Percentiles rank a stretch among this genome's conserved stretches.
Evolutionary conservation across 345 rosid species (phyloP).

Genomic region (Trapa incisa): DNA sequence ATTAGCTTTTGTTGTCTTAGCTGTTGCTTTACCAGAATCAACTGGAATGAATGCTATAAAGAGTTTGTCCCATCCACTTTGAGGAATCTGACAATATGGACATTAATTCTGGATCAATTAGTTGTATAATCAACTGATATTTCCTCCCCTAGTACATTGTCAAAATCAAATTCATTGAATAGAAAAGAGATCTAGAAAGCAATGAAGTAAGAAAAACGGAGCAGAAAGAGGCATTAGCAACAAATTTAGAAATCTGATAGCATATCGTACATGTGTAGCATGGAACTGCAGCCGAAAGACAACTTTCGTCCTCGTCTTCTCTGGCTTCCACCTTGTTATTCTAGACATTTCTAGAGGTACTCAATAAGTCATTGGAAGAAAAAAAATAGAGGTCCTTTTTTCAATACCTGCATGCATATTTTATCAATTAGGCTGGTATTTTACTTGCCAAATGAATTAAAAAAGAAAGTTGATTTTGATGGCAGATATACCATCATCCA

Average conservation of each 20-base stretch:
- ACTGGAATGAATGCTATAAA: slow-evolving; percentile 80
- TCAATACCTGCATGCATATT: slow-evolving; percentile 4
- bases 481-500: background rate
- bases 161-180: background rate
- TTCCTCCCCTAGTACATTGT: background rate
- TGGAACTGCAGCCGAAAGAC: slow-evolving; percentile 93
- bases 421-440: background rate
- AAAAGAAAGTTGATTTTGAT: background rate
- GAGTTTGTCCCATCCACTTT: slow-evolving; percentile 92
- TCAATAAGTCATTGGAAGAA: slow-evolving; percentile 28
- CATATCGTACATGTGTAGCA: slow-evolving; percentile 63
- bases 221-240: background rate
- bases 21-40: slow-evolving; percentile 85
- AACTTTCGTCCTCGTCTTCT: slow-evolving; percentile 89
- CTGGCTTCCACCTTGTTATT: slow-evolving; percentile 71
- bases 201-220: slow-evolving; percentile 1
- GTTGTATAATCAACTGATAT: background rate
- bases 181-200: background rate
- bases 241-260: background rate
- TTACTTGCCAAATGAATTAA: background rate
- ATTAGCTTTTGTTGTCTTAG: slow-evolving; percentile 88
- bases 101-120: slow-evolving; percentile 2
- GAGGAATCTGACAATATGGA: slow-evolving; percentile 51
- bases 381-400: slow-evolving; percentile 9
- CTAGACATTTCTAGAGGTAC: slow-evolving; percentile 57